Evolutionary conservation across 106 monocot species (phyloP), one percentile per base, ranked within the genome.

Genomic region (Allium sativum): DNA sequence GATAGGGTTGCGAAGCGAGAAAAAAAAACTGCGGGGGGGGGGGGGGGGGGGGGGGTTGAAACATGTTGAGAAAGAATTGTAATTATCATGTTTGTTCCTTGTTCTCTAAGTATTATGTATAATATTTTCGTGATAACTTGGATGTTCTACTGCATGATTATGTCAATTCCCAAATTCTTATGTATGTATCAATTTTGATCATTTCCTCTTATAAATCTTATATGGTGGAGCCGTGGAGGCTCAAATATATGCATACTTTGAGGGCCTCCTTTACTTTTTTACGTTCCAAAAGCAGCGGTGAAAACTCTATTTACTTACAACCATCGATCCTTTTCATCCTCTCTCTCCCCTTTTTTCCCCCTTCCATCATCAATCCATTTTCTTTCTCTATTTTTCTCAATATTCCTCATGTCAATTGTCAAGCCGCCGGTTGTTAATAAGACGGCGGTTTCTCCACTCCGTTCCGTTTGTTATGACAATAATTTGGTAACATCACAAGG

Each of bases 401-500:
- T 10, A 10, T 19, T 2, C 3, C 5, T 20, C 9, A 62, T 61
- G 71, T 40, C 56, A 5, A 43, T 55, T 46, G n/a, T 56, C 43
- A 52, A 3, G 0, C 21, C 55, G 7, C 40, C 56, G 12, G 8
- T 56, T n/a, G 20, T 19, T 7, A 77, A 71, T 62, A 31, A 17
- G 9, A n/a, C 71, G 2, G 12, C 47, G 18, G 71, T 66, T 40
- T 61, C 70, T 43, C 44, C 65, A 1, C 0, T 46, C 10, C 43
- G 11, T 12, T n/a, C 42, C 48, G 40, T 58, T 7, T 71, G 77
- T 61, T 64, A 61, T 45, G 48, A 62, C 14, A 66, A 66, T 48
- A 60, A 61, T 15, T 17, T 42, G 42, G 68, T 72, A 8, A 52
- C 16, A 48, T 78, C 78, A 0, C 48, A 63, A 8, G 78, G 78